Evolutionary conservation across 495 filamentous ascomycete genomes (phyloP).

Genomic region (Aspergillus funiculosus): DNA sequence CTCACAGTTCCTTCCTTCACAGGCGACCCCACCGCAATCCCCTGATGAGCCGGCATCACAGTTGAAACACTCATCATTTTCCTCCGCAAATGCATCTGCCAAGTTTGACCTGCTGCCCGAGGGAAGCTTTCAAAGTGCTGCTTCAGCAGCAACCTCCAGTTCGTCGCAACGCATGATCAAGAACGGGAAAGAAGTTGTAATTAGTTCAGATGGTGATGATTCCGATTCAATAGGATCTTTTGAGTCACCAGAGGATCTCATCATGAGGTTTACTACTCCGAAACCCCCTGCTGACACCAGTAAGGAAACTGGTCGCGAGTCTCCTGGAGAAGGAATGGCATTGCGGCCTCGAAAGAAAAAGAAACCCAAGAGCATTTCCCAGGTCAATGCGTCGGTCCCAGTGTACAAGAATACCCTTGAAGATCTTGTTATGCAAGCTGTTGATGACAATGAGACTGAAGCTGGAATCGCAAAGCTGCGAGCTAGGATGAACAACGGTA

Average conservation of each 20-base stretch:
- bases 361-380: slow-evolving; percentile 3
- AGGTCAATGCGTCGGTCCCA: slow-evolving; percentile 23
- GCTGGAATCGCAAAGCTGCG: slow-evolving; percentile 50
- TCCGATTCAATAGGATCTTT: slow-evolving; percentile 52
- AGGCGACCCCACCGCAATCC: slow-evolving; percentile 18
- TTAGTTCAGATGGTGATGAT: slow-evolving; percentile 67
- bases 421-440: slow-evolving; percentile 54
- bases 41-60: slow-evolving; percentile 19
- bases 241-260: slow-evolving; percentile 38
- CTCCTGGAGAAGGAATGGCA: slow-evolving; percentile 12
- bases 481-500: slow-evolving; percentile 20
- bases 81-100: slow-evolving; percentile 5
- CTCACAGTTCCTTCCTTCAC: slow-evolving; percentile 25
- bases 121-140: slow-evolving; percentile 20
- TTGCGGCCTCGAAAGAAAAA: slow-evolving; percentile 8
- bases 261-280: slow-evolving; percentile 22
- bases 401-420: slow-evolving; percentile 66
- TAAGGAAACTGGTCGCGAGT: slow-evolving; percentile 12
- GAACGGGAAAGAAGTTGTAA: slow-evolving; percentile 49
- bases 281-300: slow-evolving; percentile 7
- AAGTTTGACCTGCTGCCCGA: slow-evolving; percentile 2
- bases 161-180: slow-evolving; percentile 41
- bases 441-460: slow-evolving; percentile 52
- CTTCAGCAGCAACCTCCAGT: slow-evolving; percentile 20
- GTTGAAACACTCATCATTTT: slow-evolving; percentile 14